Evolutionary conservation across 371 early-diverging fungal genomes (phyloP).

Genomic region (Mortierella sp.): DNA sequence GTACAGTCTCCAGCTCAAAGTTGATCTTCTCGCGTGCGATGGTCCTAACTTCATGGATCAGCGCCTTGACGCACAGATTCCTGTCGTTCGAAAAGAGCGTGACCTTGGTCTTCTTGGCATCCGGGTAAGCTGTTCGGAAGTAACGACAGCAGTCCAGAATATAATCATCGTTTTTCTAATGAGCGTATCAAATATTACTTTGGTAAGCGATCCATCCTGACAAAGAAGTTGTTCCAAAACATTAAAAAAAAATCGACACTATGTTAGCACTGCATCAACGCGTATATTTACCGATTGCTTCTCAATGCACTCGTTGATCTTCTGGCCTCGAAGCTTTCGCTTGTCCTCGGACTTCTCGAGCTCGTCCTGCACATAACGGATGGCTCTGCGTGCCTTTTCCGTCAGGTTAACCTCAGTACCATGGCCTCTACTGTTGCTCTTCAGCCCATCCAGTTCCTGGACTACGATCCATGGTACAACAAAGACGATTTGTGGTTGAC

Average conservation of each 20-base stretch:
- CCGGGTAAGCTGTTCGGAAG: constrained; percentile 29
- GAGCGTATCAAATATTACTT: background rate
- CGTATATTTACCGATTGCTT: constrained; percentile 26
- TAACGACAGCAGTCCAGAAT: constrained; percentile 62
- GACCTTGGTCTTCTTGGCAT: constrained; percentile 13
- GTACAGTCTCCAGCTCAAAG: constrained; percentile 20
- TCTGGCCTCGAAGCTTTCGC: constrained; percentile 45
- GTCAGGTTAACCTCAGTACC: constrained; percentile 25
- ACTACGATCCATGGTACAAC: constrained; percentile 57
- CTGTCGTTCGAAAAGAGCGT: constrained; percentile 55
- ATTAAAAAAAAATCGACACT: background rate
- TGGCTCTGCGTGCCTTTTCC: constrained; percentile 41
- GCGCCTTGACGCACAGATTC: constrained; percentile 55
- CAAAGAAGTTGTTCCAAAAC: background rate
- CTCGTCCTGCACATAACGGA: constrained; percentile 48
- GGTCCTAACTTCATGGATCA: constrained; percentile 47
- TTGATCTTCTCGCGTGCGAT: constrained; percentile 23
- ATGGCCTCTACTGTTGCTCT: constrained; percentile 4
- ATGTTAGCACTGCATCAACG: too few species aligned
- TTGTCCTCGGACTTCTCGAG: constrained; percentile 19
- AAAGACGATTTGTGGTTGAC: constrained; percentile 22
- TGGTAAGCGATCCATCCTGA: too few species aligned
- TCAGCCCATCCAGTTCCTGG: constrained; percentile 55
- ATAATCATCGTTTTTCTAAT: constrained; percentile 56
- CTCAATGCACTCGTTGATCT: constrained; percentile 46